Percentiles rank a stretch among this genome's conserved stretches.
phyloP scores from a whole-genome alignment of 1,139 yeast species.

The Diutina rugosa region DNA sequence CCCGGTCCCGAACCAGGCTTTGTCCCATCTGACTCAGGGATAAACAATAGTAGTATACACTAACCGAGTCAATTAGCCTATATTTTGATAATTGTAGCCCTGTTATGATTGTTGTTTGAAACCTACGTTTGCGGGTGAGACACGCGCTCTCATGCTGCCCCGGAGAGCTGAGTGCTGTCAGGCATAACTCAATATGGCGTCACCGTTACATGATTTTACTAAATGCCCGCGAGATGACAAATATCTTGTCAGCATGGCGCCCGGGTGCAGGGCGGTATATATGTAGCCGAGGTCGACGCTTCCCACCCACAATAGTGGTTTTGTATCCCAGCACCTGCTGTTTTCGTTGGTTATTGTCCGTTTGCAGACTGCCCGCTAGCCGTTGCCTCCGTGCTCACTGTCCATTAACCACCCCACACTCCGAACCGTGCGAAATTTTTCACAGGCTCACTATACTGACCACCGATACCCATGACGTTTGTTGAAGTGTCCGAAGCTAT shows the following conservation, averaged over 20 bases:
- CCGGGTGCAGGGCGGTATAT: neutral
- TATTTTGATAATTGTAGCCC: no score
- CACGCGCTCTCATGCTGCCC: neutral
- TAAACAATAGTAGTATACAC: no score
- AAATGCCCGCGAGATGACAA: neutral
- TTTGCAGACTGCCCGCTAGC: no score
- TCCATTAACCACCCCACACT: neutral
- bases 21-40: no score
- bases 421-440: slow-evolving; percentile 1
- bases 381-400: neutral
- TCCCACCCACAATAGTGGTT: no score
- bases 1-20: no score
- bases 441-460: neutral
- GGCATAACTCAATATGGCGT: neutral
- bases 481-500: slow-evolving; percentile 61
- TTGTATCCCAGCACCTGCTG: no score
- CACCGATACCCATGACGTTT: slow-evolving; percentile 15
- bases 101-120: no score
- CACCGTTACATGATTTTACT: neutral
- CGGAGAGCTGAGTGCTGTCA: neutral
- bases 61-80: no score
- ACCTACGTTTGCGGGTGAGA: neutral
- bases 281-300: no score
- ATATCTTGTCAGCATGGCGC: neutral
- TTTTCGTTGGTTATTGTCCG: no score